Evolutionary conservation across 2,329 filamentous ascomycete genomes (phyloP).

Genomic region (Exophiala calicioides): DNA sequence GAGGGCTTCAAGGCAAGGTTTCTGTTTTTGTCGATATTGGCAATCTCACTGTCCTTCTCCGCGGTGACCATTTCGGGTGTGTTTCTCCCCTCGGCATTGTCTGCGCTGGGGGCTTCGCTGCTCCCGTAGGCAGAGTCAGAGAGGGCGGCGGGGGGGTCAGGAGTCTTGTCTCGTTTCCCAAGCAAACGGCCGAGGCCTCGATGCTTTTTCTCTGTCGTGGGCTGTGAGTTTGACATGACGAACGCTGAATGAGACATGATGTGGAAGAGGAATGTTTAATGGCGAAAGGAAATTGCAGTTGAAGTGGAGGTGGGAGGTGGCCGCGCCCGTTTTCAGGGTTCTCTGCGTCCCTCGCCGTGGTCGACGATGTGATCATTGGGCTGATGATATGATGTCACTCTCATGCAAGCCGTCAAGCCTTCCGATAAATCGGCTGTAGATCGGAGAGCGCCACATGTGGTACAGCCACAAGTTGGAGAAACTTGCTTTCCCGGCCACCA

Average conservation of each 20-base stretch:
- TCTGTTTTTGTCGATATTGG: slow-evolving; percentile 27
- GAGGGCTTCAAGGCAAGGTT: slow-evolving; percentile 29
- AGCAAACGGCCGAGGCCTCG: slow-evolving; percentile 61
- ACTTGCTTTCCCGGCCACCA: too few relatives aligned
- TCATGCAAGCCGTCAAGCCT: too few relatives aligned
- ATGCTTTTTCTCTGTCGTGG: slow-evolving; percentile 57
- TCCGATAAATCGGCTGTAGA: too few relatives aligned
- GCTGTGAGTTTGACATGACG: slow-evolving; percentile 13
- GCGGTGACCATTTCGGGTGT: slow-evolving; percentile 28
- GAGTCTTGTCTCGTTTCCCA: slow-evolving; percentile 43
- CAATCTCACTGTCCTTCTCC: slow-evolving; percentile 30
- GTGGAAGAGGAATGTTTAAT: not conserved
- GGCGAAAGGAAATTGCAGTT: not conserved
- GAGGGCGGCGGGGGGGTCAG: slow-evolving; percentile 11
- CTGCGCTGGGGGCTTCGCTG: slow-evolving; percentile 24
- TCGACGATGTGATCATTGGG: not conserved
- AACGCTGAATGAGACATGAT: slow-evolving; percentile 21
- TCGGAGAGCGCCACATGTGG: slow-evolving; percentile 12
- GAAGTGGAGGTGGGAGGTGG: slow-evolving; percentile 1
- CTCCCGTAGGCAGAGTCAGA: slow-evolving; percentile 30
- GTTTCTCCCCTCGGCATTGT: slow-evolving; percentile 8
- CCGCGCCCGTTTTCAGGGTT: not conserved
- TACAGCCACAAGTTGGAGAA: slow-evolving; percentile 17
- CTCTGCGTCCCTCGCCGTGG: too few relatives aligned
- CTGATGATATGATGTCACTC: slow-evolving; percentile 21